Evolutionary conservation across 139 green algal genomes (phyloP).

Genomic region (Haematococcus sp.): DNA sequence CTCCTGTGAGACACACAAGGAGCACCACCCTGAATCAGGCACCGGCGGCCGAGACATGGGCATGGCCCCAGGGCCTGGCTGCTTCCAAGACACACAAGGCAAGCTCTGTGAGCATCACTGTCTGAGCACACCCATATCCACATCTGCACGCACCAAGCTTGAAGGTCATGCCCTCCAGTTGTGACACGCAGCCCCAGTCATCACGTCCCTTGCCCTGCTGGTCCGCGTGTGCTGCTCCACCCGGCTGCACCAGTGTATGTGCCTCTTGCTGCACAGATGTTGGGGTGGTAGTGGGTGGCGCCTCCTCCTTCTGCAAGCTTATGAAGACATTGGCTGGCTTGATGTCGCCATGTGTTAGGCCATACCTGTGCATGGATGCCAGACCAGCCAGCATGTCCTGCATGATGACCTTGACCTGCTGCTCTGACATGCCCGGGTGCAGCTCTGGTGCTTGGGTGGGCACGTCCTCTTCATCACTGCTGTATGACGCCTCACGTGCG

Average conservation of each 20-base stretch:
- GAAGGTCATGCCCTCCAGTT: not conserved
- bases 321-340: conserved; percentile 7
- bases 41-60: not conserved
- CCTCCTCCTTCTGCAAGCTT: not conserved
- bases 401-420: too few relatives aligned
- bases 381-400: conserved; percentile 5
- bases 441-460: too few relatives aligned
- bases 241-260: not conserved
- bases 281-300: not conserved
- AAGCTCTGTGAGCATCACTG: not conserved
- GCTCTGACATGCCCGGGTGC: too few relatives aligned
- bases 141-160: not conserved
- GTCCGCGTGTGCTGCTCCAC: not conserved
- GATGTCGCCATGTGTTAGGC: conserved; percentile 2
- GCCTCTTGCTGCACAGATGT: not conserved
- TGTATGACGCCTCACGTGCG: too few relatives aligned
- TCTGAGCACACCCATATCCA: not conserved
- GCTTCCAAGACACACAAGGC: too few relatives aligned
- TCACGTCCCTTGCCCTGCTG: too few relatives aligned
- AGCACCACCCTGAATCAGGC: not conserved
- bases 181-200: not conserved
- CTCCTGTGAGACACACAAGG: not conserved
- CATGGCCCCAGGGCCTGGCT: not conserved
- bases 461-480: too few relatives aligned
- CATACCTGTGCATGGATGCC: not conserved